Evolutionary conservation across 768 basidiomycete species (phyloP).

Genomic region (Boletus barrowsii): DNA sequence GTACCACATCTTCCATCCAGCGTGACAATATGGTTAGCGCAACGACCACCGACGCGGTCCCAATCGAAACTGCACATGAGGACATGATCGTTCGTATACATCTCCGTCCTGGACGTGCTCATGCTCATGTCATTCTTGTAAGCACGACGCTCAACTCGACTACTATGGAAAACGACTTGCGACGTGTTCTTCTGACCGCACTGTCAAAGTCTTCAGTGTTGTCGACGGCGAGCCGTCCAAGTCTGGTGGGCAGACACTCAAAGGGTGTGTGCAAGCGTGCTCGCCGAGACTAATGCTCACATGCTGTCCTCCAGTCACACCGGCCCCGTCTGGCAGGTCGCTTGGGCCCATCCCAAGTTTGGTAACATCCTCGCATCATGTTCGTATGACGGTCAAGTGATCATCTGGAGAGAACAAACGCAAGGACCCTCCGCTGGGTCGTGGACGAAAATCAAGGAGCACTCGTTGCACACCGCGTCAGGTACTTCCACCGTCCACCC

Average conservation of each 20-base stretch:
- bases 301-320: constrained; percentile 63
- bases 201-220: constrained; percentile 93
- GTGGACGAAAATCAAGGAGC: constrained; percentile 96
- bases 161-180: constrained; percentile 97
- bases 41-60: constrained; percentile 64
- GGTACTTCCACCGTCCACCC: constrained; percentile 47
- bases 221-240: constrained; percentile 81
- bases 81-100: constrained; percentile 84
- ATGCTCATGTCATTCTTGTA: not conserved
- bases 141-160: constrained; percentile 98
- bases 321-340: constrained; percentile 96
- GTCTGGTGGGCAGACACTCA: constrained; percentile 67
- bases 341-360: constrained; percentile 98
- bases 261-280: constrained; percentile 53
- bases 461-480: constrained; percentile 89
- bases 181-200: constrained; percentile 94
- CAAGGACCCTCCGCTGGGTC: constrained; percentile 50
- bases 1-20: too few relatives aligned
- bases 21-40: constrained; percentile 26
- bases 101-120: not conserved
- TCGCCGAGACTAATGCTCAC: not conserved
- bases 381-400: constrained; percentile 96
- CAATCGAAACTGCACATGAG: constrained; percentile 93
- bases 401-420: constrained; percentile 94
- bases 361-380: constrained; percentile 97